Conservation (phyloP, 2,329 filamentous ascomycete genomes). For the Neofusicoccum kwambonambiense region DNA sequence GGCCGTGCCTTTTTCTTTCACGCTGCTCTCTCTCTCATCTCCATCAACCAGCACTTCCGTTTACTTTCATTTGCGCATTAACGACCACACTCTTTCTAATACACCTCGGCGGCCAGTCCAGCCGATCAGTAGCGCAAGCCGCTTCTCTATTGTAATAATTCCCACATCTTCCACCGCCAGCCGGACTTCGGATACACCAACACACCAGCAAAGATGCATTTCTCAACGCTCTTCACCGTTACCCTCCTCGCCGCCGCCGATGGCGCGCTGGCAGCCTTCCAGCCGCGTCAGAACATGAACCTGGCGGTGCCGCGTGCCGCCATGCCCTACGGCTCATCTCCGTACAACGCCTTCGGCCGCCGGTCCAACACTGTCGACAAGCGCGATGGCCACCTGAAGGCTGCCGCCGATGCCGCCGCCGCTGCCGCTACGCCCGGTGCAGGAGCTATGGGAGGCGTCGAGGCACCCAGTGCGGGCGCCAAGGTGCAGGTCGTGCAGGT, state of each 20-base stretch:
- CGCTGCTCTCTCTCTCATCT: background rate
- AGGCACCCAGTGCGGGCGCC: background rate
- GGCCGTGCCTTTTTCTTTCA: background rate
- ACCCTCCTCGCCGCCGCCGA: background rate
- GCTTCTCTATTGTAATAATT: background rate
- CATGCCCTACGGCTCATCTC: background rate
- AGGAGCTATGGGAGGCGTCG: background rate
- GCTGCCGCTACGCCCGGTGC: background rate
- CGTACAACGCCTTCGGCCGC: conserved; percentile 1
- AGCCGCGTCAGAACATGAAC: conserved; percentile 1
- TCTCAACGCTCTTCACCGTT: conserved; percentile 2
- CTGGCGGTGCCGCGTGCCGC: conserved; percentile 13
- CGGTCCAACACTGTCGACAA: background rate
- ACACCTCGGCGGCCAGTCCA: conserved; percentile 1
- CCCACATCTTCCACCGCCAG: background rate
- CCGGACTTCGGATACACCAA: background rate
- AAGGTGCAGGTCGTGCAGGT: conserved; percentile 66
- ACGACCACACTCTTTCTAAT: conserved; percentile 2
- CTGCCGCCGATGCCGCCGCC: background rate
- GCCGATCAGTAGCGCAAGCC: conserved; percentile 2
- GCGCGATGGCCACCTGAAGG: background rate
- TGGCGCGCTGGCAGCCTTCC: conserved; percentile 1
- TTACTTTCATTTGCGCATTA: background rate
- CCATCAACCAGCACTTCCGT: background rate
- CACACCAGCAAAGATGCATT: conserved; percentile 2